Conservation (phyloP, 805 yeast species). For the Candida corydali region DNA sequence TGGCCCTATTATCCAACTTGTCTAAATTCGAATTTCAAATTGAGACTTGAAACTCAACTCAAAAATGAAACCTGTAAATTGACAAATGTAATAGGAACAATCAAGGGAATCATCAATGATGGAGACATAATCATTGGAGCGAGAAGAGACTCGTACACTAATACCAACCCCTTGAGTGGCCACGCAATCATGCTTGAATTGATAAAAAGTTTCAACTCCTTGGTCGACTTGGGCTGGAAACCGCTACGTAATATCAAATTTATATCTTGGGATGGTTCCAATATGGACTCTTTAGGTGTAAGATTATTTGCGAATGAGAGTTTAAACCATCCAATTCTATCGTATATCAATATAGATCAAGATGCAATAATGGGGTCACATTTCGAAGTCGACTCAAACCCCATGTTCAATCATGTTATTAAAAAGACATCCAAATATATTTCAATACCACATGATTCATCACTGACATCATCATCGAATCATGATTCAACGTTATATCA, state of each 20-base stretch:
- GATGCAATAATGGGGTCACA: constrained; percentile 36
- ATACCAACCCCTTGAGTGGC: constrained; percentile 33
- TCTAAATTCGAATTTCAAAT: constrained; percentile 13
- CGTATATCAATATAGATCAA: constrained; percentile 36
- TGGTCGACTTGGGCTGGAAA: constrained; percentile 36
- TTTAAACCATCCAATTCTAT: constrained; percentile 21
- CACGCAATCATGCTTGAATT: constrained; percentile 38
- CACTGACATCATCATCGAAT: too few species aligned
- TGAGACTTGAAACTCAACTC: constrained; percentile 16
- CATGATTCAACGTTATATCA: constrained; percentile 24
- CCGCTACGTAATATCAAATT: constrained; percentile 38
- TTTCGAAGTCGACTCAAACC: constrained; percentile 30
- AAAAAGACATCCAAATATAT: constrained; percentile 24
- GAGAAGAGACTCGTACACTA: constrained; percentile 33
- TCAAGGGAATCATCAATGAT: constrained; percentile 36
- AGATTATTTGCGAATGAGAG: constrained; percentile 14
- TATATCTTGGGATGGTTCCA: constrained; percentile 39
- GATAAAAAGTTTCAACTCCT: constrained; percentile 29
- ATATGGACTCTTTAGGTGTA: constrained; percentile 31
- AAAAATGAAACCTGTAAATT: constrained; percentile 12
- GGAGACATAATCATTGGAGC: constrained; percentile 39
- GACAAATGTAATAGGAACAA: constrained; percentile 28
- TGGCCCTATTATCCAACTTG: constrained; percentile 25
- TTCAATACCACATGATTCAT: constrained; percentile 34
- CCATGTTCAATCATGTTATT: constrained; percentile 31